phyloP scores from a whole-genome alignment of 2,329 filamentous ascomycete genomes.

The Trichothecium sympodiale region DNA sequence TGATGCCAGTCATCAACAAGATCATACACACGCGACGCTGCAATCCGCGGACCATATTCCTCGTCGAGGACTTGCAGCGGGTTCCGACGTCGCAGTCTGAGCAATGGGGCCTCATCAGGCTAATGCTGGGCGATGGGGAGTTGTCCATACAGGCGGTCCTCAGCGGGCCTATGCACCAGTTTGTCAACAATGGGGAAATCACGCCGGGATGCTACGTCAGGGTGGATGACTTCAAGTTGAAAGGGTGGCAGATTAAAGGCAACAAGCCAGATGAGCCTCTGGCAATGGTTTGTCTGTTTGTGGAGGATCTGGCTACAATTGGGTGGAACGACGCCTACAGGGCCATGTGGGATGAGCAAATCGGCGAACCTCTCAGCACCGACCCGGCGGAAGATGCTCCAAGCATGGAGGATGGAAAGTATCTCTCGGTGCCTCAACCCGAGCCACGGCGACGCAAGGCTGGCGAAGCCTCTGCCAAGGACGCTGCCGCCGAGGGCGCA shows the following conservation, averaged over 20 bases:
- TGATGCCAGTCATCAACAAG: conserved; percentile 30
- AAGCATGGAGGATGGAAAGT: no score
- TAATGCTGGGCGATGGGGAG: conserved; percentile 41
- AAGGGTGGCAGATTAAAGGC: conserved; percentile 11
- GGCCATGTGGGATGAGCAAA: conserved; percentile 9
- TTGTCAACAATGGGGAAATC: conserved; percentile 34
- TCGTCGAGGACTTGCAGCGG: conserved; percentile 34
- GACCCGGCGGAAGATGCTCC: no score
- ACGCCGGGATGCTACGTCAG: conserved; percentile 36
- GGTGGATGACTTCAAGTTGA: conserved; percentile 28
- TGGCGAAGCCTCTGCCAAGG: no score
- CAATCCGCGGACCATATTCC: conserved; percentile 34
- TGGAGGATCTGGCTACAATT: conserved; percentile 31
- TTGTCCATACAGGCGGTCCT: conserved; percentile 44
- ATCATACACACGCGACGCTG: conserved; percentile 38
- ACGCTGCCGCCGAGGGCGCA: no score
- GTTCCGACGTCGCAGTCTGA: conserved; percentile 21
- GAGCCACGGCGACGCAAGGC: no score
- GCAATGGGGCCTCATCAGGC: conserved; percentile 31
- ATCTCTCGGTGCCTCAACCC: no score
- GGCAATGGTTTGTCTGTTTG: conserved; percentile 31
- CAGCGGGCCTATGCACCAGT: conserved; percentile 31
- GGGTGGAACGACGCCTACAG: conserved; percentile 36
- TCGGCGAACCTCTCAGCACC: no score
- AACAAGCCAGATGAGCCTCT: not conserved